phyloP scores from a whole-genome alignment of 1,284 basidiomycete species.

The Ceratobasidium sp. region DNA sequence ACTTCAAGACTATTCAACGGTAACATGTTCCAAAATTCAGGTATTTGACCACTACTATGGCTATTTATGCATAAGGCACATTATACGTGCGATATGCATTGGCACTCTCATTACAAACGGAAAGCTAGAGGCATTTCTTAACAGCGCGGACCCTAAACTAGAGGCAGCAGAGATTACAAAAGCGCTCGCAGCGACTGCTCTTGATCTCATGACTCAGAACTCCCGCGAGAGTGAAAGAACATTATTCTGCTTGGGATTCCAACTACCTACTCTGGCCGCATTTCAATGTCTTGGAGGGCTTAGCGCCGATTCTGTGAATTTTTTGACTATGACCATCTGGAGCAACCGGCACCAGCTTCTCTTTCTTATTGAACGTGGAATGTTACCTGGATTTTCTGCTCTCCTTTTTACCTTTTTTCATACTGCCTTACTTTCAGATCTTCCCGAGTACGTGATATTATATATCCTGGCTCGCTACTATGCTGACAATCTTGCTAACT shows the following conservation, averaged over 20 bases:
- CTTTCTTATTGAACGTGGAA: not conserved
- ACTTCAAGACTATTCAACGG: too few relatives aligned
- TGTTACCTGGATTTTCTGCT: slow-evolving; percentile 12
- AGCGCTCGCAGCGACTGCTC: not conserved
- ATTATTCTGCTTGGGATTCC: not conserved
- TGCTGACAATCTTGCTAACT: not conserved
- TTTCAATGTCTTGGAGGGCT: slow-evolving; percentile 12
- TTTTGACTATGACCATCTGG: slow-evolving; percentile 5
- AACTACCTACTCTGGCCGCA: not conserved
- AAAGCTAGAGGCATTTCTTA: slow-evolving; percentile 2
- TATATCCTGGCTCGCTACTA: not conserved
- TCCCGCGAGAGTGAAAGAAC: not conserved
- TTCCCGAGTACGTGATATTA: too few relatives aligned
- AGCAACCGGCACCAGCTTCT: slow-evolving; percentile 2
- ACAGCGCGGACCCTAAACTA: not conserved
- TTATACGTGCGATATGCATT: slow-evolving; percentile 32
- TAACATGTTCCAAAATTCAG: not conserved
- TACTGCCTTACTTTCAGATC: not conserved
- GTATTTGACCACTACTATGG: slow-evolving; percentile 29
- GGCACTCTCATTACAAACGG: not conserved
- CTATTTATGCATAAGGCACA: slow-evolving; percentile 5
- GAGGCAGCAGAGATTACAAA: not conserved
- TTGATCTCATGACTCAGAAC: not conserved
- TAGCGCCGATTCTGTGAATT: not conserved
- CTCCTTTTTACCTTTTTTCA: slow-evolving; percentile 10